Conservation (phyloP, 306 rosid species). For the Glycine tomentella region DNA sequence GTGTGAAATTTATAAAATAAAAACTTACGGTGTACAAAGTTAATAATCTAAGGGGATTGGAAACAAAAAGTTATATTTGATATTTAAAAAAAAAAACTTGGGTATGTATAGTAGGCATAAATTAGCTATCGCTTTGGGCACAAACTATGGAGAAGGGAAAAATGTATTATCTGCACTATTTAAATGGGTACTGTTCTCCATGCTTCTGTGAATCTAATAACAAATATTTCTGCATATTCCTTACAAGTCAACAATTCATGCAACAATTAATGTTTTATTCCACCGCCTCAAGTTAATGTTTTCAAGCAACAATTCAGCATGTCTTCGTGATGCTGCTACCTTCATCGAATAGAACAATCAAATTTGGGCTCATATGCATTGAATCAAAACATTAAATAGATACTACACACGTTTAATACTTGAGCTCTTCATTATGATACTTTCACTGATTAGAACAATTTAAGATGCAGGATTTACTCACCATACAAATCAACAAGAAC, state of each 20-base stretch:
- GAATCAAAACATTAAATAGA: too few relatives aligned
- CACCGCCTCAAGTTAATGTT: background rate
- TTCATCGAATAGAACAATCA: background rate
- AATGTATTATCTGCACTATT: constrained; percentile 11
- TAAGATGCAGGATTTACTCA: background rate
- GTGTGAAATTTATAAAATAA: constrained; percentile 22
- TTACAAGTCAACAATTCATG: too few relatives aligned
- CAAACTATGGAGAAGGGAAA: background rate
- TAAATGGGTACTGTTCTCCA: background rate
- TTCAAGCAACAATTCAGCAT: background rate
- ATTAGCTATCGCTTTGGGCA: background rate
- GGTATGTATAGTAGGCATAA: background rate
- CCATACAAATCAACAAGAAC: background rate
- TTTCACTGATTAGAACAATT: background rate
- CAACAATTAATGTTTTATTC: too few relatives aligned
- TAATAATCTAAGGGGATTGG: background rate
- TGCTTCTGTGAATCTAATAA: constrained; percentile 11
- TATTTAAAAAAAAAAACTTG: too few relatives aligned
- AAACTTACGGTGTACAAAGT: background rate
- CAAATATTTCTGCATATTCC: background rate
- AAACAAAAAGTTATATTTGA: background rate
- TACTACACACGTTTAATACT: too few relatives aligned
- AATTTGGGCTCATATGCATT: background rate
- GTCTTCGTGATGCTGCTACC: background rate
- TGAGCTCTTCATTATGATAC: background rate